Conservation (phyloP, 2,329 filamentous ascomycete species). For the Apiospora sp. region DNA sequence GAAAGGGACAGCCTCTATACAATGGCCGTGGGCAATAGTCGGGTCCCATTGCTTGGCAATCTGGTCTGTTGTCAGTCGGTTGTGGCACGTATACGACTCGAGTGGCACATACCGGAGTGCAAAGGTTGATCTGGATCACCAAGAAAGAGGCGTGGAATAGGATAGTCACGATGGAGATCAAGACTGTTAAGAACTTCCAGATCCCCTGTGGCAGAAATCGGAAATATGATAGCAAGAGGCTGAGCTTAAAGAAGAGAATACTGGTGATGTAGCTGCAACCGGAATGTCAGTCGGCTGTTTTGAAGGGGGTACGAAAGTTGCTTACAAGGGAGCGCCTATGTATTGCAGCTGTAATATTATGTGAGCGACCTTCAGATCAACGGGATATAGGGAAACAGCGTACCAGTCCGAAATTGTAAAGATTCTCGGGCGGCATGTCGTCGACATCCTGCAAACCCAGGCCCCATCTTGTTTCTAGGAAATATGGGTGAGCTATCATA, state of each 20-base stretch:
- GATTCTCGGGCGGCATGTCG: constrained; percentile 48
- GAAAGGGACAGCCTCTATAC: constrained; percentile 49
- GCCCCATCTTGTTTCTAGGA: constrained; percentile 53
- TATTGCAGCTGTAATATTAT: constrained; percentile 41
- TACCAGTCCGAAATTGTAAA: constrained; percentile 49
- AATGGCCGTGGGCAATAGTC: constrained; percentile 44
- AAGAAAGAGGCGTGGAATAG: constrained; percentile 51
- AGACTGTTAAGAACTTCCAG: constrained; percentile 45
- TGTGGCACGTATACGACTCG: neutral
- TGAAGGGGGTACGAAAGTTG: neutral
- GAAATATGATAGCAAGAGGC: constrained; percentile 53
- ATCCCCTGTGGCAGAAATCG: constrained; percentile 50
- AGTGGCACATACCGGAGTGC: constrained; percentile 41
- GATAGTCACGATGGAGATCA: constrained; percentile 44
- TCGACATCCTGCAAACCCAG: constrained; percentile 46
- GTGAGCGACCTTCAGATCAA: neutral
- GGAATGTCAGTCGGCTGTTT: too few relatives aligned
- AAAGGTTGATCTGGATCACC: constrained; percentile 46
- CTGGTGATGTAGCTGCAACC: constrained; percentile 47
- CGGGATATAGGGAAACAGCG: constrained; percentile 20
- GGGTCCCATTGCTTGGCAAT: constrained; percentile 53
- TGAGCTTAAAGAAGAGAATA: constrained; percentile 56
- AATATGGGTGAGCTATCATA: neutral
- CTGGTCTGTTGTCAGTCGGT: constrained; percentile 29
- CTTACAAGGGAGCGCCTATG: constrained; percentile 52